phyloP scores from a whole-genome alignment of 2,329 filamentous ascomycete species.

The Hypoxylon sp. region DNA sequence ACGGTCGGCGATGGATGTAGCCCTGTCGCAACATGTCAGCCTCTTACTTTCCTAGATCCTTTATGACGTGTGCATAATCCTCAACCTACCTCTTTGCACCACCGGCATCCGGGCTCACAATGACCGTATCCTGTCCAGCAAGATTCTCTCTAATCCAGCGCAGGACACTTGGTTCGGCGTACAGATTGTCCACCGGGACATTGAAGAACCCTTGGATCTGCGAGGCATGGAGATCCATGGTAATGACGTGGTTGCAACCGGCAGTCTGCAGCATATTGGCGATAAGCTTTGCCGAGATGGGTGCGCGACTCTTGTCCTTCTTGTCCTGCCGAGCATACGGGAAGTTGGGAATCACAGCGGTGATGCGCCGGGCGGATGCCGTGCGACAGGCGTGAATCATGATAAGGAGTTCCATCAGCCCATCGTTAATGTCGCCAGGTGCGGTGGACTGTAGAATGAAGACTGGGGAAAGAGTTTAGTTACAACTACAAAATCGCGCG shows the following conservation, averaged over 20 bases:
- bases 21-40: constrained; percentile 62
- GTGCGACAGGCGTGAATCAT: constrained; percentile 93
- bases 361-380: constrained; percentile 85
- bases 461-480: constrained; percentile 62
- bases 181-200: constrained; percentile 81
- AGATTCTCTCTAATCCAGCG: constrained; percentile 93
- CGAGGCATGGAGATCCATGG: constrained; percentile 94
- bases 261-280: constrained; percentile 98
- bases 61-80: not conserved
- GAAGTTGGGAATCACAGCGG: constrained; percentile 95
- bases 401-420: constrained; percentile 97
- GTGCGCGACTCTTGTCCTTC: constrained; percentile 94
- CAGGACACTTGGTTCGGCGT: constrained; percentile 92
- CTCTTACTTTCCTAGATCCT: not conserved
- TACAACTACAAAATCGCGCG: constrained; percentile 72
- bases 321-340: constrained; percentile 98
- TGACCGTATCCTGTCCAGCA: constrained; percentile 85
- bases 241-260: constrained; percentile 93
- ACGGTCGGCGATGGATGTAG: constrained; percentile 92
- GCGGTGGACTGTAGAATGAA: constrained; percentile 97
- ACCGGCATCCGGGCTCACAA: constrained; percentile 94
- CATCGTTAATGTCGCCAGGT: constrained; percentile 97
- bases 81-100: constrained; percentile 83
- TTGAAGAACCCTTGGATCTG: constrained; percentile 99
- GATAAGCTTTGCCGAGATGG: constrained; percentile 95